A percentile compares a stretch with the other conserved stretches of the same genome.
Conservation (phyloP, 148 eudicot species). For the Camellia sinensis region DNA sequence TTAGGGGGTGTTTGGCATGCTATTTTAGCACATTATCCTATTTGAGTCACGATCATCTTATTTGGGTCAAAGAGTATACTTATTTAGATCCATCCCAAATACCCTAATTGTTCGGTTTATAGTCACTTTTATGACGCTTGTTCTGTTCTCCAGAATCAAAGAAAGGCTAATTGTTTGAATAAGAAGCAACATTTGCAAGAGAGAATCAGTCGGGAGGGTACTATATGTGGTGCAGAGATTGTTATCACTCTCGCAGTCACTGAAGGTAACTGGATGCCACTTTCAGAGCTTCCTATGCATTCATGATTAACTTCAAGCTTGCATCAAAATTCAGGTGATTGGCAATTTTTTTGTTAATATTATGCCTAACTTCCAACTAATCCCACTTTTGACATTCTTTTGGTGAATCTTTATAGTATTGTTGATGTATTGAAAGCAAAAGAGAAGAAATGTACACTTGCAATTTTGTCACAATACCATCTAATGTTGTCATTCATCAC, state of each 20-base stretch:
- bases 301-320: background rate
- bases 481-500: background rate
- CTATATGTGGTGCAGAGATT: slow-evolving; percentile 26
- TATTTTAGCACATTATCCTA: too few species aligned
- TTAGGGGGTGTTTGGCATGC: background rate
- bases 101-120: background rate
- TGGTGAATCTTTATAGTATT: background rate
- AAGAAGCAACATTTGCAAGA: slow-evolving; percentile 29
- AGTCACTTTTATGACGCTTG: background rate
- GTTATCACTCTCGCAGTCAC: slow-evolving; percentile 26
- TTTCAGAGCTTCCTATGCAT: background rate
- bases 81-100: too few species aligned
- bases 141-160: slow-evolving; percentile 28
- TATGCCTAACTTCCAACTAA: background rate
- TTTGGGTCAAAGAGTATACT: too few species aligned
- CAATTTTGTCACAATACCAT: background rate
- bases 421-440: background rate
- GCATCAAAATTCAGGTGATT: background rate
- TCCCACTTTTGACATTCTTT: background rate
- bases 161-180: slow-evolving; percentile 21
- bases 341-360: background rate
- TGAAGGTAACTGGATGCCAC: slow-evolving; percentile 25
- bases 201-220: slow-evolving; percentile 23
- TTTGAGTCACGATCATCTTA: too few species aligned
- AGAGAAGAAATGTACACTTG: background rate